phyloP scores from a whole-genome alignment of 176 grass and related monocot species.

The bread wheat (Triticum aestivum) region DNA sequence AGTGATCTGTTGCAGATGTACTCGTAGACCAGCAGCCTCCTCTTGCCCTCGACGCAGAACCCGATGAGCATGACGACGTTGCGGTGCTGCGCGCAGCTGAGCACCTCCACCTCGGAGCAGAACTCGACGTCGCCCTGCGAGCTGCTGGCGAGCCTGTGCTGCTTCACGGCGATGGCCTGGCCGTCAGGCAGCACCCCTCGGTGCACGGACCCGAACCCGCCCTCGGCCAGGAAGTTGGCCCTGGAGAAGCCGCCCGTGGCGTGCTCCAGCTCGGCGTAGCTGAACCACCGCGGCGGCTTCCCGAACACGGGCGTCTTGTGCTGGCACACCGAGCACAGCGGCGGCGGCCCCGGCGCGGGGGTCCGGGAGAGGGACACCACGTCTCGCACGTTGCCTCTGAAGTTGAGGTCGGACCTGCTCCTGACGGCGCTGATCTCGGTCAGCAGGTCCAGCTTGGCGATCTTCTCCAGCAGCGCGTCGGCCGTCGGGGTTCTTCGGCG shows the following conservation, averaged over 20 bases:
- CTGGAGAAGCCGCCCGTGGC: conserved; percentile 79
- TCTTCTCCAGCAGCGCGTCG: conserved; percentile 67
- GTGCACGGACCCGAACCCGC: conserved; percentile 91
- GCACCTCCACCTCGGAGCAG: conserved; percentile 94
- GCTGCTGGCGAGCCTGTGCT: conserved; percentile 79
- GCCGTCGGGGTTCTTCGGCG: conserved; percentile 53
- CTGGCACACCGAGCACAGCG: conserved; percentile 90
- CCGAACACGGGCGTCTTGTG: conserved; percentile 89
- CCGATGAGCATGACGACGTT: conserved; percentile 99
- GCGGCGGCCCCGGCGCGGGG: conserved; percentile 81
- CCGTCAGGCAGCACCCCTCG: conserved; percentile 82
- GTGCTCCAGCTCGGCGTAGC: conserved; percentile 71
- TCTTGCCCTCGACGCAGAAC: conserved; percentile 93
- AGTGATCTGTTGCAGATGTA: conserved; percentile 95
- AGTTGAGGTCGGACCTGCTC: conserved; percentile 74
- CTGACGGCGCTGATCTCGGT: conserved; percentile 58
- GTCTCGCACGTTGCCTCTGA: conserved; percentile 82
- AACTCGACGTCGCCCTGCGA: conserved; percentile 89
- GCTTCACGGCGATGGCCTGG: conserved; percentile 89
- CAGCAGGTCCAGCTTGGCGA: conserved; percentile 59
- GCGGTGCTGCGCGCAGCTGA: conserved; percentile 94
- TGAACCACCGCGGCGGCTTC: conserved; percentile 92
- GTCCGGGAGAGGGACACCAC: conserved; percentile 59
- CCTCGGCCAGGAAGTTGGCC: conserved; percentile 92
- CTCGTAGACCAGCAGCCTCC: conserved; percentile 88